Conservation (phyloP, 2,329 filamentous ascomycete genomes). For the Claviceps purpurea region DNA sequence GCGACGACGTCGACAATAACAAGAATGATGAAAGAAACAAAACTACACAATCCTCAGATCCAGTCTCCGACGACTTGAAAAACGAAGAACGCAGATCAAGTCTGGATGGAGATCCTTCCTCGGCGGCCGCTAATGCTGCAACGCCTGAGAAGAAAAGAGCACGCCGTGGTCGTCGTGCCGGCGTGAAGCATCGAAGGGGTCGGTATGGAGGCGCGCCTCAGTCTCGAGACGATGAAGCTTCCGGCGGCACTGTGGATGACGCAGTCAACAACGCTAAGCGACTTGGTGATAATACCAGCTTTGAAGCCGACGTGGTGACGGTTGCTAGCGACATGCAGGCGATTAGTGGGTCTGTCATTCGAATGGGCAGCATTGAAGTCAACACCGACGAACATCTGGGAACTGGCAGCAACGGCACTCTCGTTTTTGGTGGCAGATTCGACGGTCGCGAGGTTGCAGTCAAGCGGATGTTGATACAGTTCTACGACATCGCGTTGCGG, state of each 20-base stretch:
- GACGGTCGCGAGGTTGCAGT: slow-evolving; percentile 88
- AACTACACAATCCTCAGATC: background rate
- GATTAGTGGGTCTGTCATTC: slow-evolving; percentile 44
- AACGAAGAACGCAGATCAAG: background rate
- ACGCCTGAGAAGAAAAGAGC: slow-evolving; percentile 46
- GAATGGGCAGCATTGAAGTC: slow-evolving; percentile 51
- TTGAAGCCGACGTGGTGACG: slow-evolving; percentile 50
- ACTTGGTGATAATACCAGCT: slow-evolving; percentile 35
- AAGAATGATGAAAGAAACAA: background rate
- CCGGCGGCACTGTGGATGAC: slow-evolving; percentile 42
- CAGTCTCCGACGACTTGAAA: background rate
- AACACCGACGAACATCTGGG: slow-evolving; percentile 50
- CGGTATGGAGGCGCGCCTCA: slow-evolving; percentile 39
- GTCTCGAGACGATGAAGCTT: slow-evolving; percentile 33
- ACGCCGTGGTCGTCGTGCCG: slow-evolving; percentile 58
- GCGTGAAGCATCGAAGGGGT: slow-evolving; percentile 51
- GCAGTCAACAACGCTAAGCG: slow-evolving; percentile 46
- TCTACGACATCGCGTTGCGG: slow-evolving; percentile 88
- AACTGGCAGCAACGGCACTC: slow-evolving; percentile 89
- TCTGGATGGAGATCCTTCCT: background rate
- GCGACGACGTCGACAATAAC: background rate
- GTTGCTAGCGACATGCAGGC: slow-evolving; percentile 44
- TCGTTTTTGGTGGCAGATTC: slow-evolving; percentile 89
- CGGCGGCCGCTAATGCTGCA: background rate
- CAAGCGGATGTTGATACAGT: slow-evolving; percentile 92